Evolutionary conservation across 306 rosid genomes (phyloP).

Genomic region (Albizia julibrissin): DNA sequence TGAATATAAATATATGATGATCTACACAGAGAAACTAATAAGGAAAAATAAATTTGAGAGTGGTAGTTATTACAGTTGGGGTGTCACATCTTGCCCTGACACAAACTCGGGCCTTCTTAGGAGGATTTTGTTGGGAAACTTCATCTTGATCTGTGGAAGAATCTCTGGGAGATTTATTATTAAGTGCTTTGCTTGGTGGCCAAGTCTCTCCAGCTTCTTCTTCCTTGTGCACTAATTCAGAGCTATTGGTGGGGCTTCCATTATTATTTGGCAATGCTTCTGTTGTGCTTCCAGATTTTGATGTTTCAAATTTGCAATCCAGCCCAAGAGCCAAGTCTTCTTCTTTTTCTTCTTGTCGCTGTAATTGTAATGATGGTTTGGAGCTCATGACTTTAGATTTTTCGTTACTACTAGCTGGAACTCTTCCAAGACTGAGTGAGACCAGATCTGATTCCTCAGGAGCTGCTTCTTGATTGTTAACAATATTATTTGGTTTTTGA

Average conservation of each 20-base stretch:
- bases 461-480: slow-evolving; percentile 21
- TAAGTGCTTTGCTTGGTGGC: slow-evolving; percentile 49
- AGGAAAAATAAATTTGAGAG: background rate
- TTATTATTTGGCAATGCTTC: slow-evolving; percentile 38
- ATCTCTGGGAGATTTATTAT: slow-evolving; percentile 23
- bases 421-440: slow-evolving; percentile 80
- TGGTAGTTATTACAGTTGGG: slow-evolving; percentile 58
- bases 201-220: slow-evolving; percentile 61
- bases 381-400: slow-evolving; percentile 31
- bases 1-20: background rate
- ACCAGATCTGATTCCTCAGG: slow-evolving; percentile 62
- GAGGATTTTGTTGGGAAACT: slow-evolving; percentile 58
- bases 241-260: slow-evolving; percentile 52
- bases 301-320: slow-evolving; percentile 57
- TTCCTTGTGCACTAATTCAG: slow-evolving; percentile 51
- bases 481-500: background rate
- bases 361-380: slow-evolving; percentile 6
- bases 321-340: slow-evolving; percentile 63
- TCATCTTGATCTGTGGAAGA: slow-evolving; percentile 54
- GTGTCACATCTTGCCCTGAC: slow-evolving; percentile 88
- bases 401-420: slow-evolving; percentile 33
- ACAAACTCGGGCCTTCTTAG: slow-evolving; percentile 84
- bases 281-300: slow-evolving; percentile 48
- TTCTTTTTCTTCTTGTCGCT: slow-evolving; percentile 5
- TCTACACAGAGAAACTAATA: background rate